Conservation (phyloP, 2,329 filamentous ascomycete genomes). For the Blastomyces percursus region DNA sequence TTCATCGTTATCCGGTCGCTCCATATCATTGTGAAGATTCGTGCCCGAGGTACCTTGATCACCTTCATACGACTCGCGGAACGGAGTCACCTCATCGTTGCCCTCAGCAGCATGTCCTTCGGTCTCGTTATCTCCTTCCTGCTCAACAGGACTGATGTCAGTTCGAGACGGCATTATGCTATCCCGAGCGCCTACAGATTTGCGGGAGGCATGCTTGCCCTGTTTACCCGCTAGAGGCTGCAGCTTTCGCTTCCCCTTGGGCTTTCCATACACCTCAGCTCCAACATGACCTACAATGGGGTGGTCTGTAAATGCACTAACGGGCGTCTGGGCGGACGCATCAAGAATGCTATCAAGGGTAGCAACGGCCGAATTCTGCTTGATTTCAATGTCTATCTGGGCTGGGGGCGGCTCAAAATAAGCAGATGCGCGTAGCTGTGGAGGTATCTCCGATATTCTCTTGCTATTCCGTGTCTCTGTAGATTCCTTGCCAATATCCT, state of each 20-base stretch:
- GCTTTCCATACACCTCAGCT: constrained; percentile 53
- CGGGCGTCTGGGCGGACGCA: constrained; percentile 76
- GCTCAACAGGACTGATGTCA: constrained; percentile 9
- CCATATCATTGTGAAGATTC: constrained; percentile 9
- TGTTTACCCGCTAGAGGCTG: constrained; percentile 19
- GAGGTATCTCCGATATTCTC: constrained; percentile 49
- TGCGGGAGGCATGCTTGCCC: not conserved
- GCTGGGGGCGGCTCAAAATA: constrained; percentile 68
- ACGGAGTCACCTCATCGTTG: constrained; percentile 10
- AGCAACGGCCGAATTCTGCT: constrained; percentile 71
- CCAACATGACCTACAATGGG: constrained; percentile 67
- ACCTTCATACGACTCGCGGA: constrained; percentile 15
- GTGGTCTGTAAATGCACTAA: constrained; percentile 85
- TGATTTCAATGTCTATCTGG: constrained; percentile 45
- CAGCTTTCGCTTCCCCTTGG: constrained; percentile 17
- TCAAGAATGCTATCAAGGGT: constrained; percentile 88
- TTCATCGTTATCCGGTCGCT: constrained; percentile 14
- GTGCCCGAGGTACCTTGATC: not conserved
- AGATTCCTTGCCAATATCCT: constrained; percentile 18
- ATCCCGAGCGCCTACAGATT: not conserved
- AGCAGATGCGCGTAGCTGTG: constrained; percentile 78
- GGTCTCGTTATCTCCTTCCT: constrained; percentile 11
- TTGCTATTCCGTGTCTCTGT: constrained; percentile 12
- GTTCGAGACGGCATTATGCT: constrained; percentile 18
- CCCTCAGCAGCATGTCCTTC: constrained; percentile 17